Evolutionary conservation across 2,329 filamentous ascomycete genomes (phyloP), one percentile per base, ranked within the genome.

Genomic region (Colletotrichum trifolii): DNA sequence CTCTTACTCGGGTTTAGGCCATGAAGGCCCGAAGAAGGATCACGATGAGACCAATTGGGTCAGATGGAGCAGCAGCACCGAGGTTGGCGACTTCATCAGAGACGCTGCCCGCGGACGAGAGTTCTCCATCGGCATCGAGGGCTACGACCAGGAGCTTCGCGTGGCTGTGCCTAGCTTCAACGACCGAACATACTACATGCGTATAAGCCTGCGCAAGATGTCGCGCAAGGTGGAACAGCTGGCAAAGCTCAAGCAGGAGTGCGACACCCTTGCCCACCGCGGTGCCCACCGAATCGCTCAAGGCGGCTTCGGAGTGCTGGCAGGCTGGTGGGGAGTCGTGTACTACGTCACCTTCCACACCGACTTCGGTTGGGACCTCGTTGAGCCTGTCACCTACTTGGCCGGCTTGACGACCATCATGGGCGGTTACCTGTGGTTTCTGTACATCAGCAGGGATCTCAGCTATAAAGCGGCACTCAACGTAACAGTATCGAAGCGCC

Each of bases 81-180:
- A 97, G 75, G 91, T 97, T 38, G 94, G 94, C 9, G 94, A 97
- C 78, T 97, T 97, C 73, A 96, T 97, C 69, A 89, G 93, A 8
- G 94, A 97, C 74, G 94, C 94, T 0, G 92, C 94, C 0, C 84
- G 92, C 3, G 92, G 92, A 0, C 88, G 92, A 59, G 93, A 97
- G 73, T 97, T 97, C 73, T 88, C 91, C 3, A 89, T 97, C 47
- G 87, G 91, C 57, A 92, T 97, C 61, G 91, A 96, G 73, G 92
- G 92, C 0, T 79, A 82, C 61, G 68, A 75, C 10, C 69, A 78
- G 12, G 88, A 93, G 70, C 90, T 97, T 69, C 86, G 88, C 13
- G 90, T 97, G 7, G 89, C 88, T 0, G 94, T 97, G 9, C 94
- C 94, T 0, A 93, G 90, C 50, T 97, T 97, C 83, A 88, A 89